phyloP scores from a whole-genome alignment of 441 rosid species.

The Manihot esculenta region DNA sequence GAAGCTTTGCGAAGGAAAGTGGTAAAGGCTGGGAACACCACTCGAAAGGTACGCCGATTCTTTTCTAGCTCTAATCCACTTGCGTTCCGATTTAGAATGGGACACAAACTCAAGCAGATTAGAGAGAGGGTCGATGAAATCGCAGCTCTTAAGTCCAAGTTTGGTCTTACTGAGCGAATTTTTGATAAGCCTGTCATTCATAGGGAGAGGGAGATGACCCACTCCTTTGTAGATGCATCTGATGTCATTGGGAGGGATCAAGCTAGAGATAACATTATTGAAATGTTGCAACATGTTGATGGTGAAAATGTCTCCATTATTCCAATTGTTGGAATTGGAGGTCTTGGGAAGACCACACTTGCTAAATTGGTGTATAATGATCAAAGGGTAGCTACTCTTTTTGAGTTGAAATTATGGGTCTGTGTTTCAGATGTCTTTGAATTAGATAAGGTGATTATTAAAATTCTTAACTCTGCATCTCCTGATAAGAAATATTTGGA shows the following conservation, averaged over 20 bases:
- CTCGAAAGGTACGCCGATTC: slow-evolving; percentile 16
- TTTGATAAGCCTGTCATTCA: neutral
- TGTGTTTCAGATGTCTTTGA: slow-evolving; percentile 22
- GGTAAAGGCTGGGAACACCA: neutral
- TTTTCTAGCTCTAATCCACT: slow-evolving; percentile 16
- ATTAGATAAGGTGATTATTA: neutral
- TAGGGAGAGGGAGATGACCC: neutral
- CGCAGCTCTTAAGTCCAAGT: neutral
- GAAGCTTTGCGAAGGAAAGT: slow-evolving; percentile 7
- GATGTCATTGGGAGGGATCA: slow-evolving; percentile 16
- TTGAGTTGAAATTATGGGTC: slow-evolving; percentile 15
- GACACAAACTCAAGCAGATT: slow-evolving; percentile 7
- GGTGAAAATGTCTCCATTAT: neutral
- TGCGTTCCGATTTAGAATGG: slow-evolving; percentile 8
- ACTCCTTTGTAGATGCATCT: slow-evolving; percentile 2
- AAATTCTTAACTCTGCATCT: slow-evolving; percentile 11
- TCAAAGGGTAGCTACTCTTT: neutral
- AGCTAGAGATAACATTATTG: slow-evolving; percentile 1
- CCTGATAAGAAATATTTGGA: neutral
- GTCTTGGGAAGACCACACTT: slow-evolving; percentile 21
- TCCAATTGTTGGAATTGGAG: slow-evolving; percentile 23
- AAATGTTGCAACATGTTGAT: neutral
- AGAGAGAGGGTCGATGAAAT: neutral
- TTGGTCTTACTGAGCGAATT: neutral
- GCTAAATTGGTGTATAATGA: slow-evolving; percentile 25